Evolutionary conservation across 305 asterid species (phyloP).

Genomic region (Andrographis paniculata): DNA sequence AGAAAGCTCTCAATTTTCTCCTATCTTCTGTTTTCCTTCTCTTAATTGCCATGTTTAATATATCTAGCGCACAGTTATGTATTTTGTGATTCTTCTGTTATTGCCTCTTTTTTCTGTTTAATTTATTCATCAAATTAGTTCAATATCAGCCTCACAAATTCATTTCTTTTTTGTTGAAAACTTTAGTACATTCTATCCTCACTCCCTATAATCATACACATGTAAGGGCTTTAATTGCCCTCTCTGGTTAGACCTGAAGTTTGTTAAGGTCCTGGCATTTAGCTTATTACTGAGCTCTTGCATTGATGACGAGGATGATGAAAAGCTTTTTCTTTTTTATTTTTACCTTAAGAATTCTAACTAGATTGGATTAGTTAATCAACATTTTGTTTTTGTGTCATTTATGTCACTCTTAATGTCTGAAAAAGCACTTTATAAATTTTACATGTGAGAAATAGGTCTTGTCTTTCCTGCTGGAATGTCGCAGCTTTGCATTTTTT

Average conservation of each 20-base stretch:
- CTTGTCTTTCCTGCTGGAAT: slow-evolving; percentile 6
- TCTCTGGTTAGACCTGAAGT: no score
- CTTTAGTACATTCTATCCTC: no score
- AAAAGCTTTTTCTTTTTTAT: not conserved
- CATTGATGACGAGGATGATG: not conserved
- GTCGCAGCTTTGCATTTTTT: not conserved
- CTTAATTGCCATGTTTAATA: not conserved
- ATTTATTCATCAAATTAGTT: not conserved
- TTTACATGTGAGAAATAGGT: slow-evolving; percentile 6
- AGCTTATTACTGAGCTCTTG: not conserved
- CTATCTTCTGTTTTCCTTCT: slow-evolving; percentile 14
- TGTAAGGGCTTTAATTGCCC: no score
- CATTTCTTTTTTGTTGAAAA: no score
- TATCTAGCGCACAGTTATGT: no score
- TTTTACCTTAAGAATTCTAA: no score
- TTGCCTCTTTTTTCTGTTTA: not conserved
- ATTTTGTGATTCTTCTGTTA: no score
- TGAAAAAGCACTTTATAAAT: slow-evolving; percentile 8
- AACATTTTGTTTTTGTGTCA: not conserved
- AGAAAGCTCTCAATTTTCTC: slow-evolving; percentile 5
- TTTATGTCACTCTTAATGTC: slow-evolving; percentile 2
- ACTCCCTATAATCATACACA: no score
- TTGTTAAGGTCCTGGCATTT: no score
- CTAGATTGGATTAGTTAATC: no score
- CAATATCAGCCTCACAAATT: no score